phyloP scores from a whole-genome alignment of 2,329 filamentous ascomycete genomes.

The Rachicladosporium sp. region DNA sequence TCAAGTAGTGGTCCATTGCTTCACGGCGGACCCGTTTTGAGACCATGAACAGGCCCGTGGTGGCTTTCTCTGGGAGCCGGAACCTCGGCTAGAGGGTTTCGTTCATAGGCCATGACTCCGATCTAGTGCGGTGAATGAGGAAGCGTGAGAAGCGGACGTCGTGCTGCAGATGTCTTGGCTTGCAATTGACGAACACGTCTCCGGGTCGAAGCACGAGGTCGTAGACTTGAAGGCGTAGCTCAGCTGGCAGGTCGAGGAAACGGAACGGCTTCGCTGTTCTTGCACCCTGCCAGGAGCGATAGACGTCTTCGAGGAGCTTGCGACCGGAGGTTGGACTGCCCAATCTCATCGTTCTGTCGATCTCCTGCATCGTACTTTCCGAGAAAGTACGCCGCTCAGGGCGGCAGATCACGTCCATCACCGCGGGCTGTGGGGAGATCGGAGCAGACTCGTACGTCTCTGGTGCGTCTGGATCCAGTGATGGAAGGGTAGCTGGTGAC shows the following conservation, averaged over 20 bases:
- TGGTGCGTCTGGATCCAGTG: too few relatives aligned
- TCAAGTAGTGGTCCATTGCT: constrained; percentile 10
- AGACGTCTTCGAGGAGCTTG: too few relatives aligned
- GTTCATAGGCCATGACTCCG: background rate
- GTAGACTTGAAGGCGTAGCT: constrained; percentile 3
- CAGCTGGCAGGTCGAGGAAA: constrained; percentile 1
- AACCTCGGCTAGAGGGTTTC: background rate
- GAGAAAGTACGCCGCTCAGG: too few relatives aligned
- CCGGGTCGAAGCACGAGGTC: constrained; percentile 1
- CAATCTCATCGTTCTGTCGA: too few relatives aligned
- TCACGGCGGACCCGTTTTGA: constrained; percentile 23
- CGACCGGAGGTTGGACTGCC: too few relatives aligned
- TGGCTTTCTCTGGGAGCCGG: background rate
- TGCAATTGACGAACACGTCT: constrained; percentile 4
- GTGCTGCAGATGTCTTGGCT: constrained; percentile 1
- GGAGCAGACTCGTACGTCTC: too few relatives aligned
- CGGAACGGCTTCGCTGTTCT: too few relatives aligned
- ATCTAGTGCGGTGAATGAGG: background rate
- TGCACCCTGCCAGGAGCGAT: too few relatives aligned
- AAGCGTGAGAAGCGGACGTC: constrained; percentile 5
- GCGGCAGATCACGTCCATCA: too few relatives aligned
- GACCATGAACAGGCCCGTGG: constrained; percentile 16
- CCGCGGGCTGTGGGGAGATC: too few relatives aligned
- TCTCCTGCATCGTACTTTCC: too few relatives aligned
- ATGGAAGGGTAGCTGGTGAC: too few relatives aligned